A percentile compares a stretch with the other conserved stretches of the same genome.
phyloP scores from a whole-genome alignment of 2,329 filamentous ascomycete genomes.

The Camptophora hylomeconis region DNA sequence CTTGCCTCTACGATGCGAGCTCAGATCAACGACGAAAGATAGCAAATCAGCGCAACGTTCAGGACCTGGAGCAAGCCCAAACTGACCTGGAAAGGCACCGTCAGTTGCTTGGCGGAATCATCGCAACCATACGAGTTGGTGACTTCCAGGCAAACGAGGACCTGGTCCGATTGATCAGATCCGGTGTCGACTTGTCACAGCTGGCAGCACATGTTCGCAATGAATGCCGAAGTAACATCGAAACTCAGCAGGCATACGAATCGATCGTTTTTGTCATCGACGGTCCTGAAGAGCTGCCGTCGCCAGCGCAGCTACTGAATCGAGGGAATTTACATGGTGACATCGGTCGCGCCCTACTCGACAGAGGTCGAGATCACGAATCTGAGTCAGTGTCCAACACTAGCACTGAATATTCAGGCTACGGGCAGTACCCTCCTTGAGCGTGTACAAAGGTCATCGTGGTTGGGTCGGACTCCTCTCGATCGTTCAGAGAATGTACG shows the following conservation, averaged over 20 bases:
- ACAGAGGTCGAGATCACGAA: too few relatives aligned
- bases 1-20: constrained; percentile 15
- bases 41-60: constrained; percentile 15
- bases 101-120: constrained; percentile 16
- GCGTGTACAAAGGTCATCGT: too few relatives aligned
- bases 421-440: too few relatives aligned
- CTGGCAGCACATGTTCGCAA: constrained; percentile 16
- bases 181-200: constrained; percentile 14
- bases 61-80: constrained; percentile 13
- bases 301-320: constrained; percentile 12
- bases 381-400: too few relatives aligned
- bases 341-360: too few relatives aligned
- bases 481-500: too few relatives aligned
- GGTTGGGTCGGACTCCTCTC: constrained; percentile 1
- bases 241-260: constrained; percentile 12
- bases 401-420: too few relatives aligned
- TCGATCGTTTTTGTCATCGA: constrained; percentile 15
- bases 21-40: constrained; percentile 17
- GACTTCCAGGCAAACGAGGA: constrained; percentile 8
- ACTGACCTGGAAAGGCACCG: constrained; percentile 11
- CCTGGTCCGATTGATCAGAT: constrained; percentile 12
- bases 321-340: too few relatives aligned
- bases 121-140: constrained; percentile 15
- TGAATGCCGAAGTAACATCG: constrained; percentile 12
- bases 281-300: constrained; percentile 12